A percentile compares a stretch with the other conserved stretches of the same genome.
phyloP scores from a whole-genome alignment of 768 basidiomycete genomes.

The Trametes maxima region DNA sequence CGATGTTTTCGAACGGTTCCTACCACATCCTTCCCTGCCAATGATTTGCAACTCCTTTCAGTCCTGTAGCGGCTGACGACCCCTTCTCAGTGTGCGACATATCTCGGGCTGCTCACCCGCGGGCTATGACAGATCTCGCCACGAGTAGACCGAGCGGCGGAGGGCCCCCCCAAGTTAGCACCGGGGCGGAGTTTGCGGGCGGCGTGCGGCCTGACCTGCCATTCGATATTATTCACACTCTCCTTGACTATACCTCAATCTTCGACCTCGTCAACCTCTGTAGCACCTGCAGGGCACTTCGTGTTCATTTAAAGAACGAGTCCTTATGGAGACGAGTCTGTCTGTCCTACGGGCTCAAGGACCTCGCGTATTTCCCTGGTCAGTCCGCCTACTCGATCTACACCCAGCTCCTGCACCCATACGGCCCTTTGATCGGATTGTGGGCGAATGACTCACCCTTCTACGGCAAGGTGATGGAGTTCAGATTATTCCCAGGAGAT shows the following conservation, averaged over 20 bases:
- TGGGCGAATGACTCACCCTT: constrained; percentile 28
- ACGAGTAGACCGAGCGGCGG: no score
- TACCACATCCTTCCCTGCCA: no score
- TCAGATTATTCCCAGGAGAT: constrained; percentile 15
- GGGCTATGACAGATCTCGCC: no score
- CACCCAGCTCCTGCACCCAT: constrained; percentile 23
- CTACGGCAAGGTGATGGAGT: constrained; percentile 26
- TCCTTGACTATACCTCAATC: constrained; percentile 8
- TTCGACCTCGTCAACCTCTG: constrained; percentile 17
- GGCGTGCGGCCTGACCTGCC: constrained; percentile 5
- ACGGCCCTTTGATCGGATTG: constrained; percentile 22
- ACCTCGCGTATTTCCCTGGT: constrained; percentile 7
- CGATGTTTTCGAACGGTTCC: no score
- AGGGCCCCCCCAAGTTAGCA: no score
- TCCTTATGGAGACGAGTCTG: constrained; percentile 20
- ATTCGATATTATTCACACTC: constrained; percentile 21
- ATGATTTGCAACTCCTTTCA: no score
- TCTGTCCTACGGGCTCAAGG: constrained; percentile 17
- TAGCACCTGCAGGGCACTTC: constrained; percentile 19
- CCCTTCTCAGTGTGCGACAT: no score
- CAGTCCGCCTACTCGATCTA: constrained; percentile 19
- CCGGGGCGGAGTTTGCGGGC: no score
- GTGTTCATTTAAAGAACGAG: constrained; percentile 8
- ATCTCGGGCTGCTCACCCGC: no score
- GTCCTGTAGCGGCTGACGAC: no score